phyloP scores from a whole-genome alignment of 1,284 basidiomycete genomes.

The Ceraceosorus guamensis region DNA sequence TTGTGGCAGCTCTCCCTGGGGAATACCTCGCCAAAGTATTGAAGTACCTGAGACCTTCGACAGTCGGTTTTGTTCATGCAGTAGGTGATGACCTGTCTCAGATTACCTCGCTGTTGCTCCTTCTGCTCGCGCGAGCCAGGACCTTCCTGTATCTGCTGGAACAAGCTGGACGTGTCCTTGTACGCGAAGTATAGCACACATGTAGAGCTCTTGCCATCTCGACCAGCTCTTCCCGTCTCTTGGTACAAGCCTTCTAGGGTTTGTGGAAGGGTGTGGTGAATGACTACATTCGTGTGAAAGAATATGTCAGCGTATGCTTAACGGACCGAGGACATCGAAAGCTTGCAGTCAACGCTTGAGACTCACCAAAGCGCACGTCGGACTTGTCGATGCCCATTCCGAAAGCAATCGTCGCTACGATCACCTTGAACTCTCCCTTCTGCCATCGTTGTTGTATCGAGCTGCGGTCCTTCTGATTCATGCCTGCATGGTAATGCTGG shows the following conservation, averaged over 20 bases:
- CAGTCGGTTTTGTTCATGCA: constrained; percentile 78
- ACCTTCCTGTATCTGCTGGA: constrained; percentile 57
- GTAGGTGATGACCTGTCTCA: constrained; percentile 63
- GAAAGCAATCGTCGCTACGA: constrained; percentile 79
- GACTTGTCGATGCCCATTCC: constrained; percentile 97
- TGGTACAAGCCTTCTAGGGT: constrained; percentile 69
- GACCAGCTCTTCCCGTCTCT: constrained; percentile 75
- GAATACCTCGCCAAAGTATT: constrained; percentile 63
- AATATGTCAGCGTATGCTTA: background rate
- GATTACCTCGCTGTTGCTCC: constrained; percentile 57
- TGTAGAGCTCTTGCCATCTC: constrained; percentile 60
- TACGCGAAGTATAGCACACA: constrained; percentile 54
- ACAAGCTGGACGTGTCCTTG: constrained; percentile 55
- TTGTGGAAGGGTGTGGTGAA: constrained; percentile 65
- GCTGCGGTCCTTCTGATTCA: constrained; percentile 62
- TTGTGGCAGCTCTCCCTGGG: constrained; percentile 57
- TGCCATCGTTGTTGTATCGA: constrained; percentile 69
- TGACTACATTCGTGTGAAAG: constrained; percentile 51
- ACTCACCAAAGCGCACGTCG: constrained; percentile 59
- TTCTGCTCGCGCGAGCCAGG: constrained; percentile 55
- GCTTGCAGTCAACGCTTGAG: background rate
- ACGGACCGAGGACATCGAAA: background rate
- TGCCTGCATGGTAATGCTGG: constrained; percentile 77
- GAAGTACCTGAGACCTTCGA: constrained; percentile 73
- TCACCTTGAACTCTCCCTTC: constrained; percentile 64